Base-by-base conservation (phyloP, 805 yeast species). In the Metschnikowia baotianmanensis region DNA sequence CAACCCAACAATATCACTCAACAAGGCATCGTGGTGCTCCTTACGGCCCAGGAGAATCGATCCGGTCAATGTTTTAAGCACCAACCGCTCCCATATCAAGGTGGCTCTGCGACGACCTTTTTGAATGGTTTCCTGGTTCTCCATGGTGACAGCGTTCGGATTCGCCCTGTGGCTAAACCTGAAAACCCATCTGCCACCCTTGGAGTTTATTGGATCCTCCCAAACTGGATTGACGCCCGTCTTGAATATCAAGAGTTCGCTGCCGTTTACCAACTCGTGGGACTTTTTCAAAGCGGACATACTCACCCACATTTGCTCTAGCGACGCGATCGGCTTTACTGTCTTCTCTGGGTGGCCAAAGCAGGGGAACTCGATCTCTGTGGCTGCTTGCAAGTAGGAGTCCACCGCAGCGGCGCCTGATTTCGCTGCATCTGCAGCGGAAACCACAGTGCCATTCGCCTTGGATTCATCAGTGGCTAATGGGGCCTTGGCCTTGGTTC, bases 141-240 rank as follows among this genome's bases (percentile, higher is more conserved):
- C 52, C 18, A 40, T 41, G 28, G 38, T 46, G 23, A 26, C 21
- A 3, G 45, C 38, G 35, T 42, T 48, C 30, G 48, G 52, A 34
- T 47, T 48, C 15, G 47, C 41, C 4, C 69, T 56, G 30, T 76
- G 61, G 51, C 63, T 58, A 50, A 78, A 71, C 47, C 80, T 65
- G 49, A 78, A 73, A 15, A 76, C 70, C 83, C 83, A 80, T 50
- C 83, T 63, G 2, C 86, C 86, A 26, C 86, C 86, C 37, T 67
- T 63, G 45, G 72, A 60, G 54, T 80, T 80, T 36, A 70, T 63
- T 7, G 82, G 80, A 53, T 81, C 85, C 54, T 80, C 85, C 85
- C 86, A 80, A 35, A 78, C 74, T 9, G 86, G 86, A 48, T 75
- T 74, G 26, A 79, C 69, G 2, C 82, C 83, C 23, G 71, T 62